A percentile compares a stretch with the other conserved stretches of the same genome.
These are phyloP conservation scores for Sicyos edulis DNA, from an alignment of 306 rosid genomes.

Conservation along the genomic window DNA sequence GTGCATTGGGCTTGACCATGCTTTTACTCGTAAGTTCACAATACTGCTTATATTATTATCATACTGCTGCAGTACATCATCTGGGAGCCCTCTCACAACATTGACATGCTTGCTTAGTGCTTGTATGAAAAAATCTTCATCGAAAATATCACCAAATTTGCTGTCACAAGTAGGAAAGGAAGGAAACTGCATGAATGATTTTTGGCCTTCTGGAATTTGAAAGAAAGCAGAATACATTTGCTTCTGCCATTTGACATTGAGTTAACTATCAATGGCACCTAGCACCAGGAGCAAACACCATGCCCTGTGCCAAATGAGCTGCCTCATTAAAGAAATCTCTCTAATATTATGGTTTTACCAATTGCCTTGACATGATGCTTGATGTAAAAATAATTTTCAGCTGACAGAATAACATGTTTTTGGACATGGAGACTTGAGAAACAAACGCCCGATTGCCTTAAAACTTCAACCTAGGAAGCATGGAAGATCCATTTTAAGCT, in stretches of 20 bases:
- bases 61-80: conserved; percentile 59
- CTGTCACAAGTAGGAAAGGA: conserved; percentile 42
- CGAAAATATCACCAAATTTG: conserved; percentile 76
- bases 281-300: conserved; percentile 13
- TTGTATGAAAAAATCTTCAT: conserved; percentile 76
- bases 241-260: conserved; percentile 10
- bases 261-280: not conserved
- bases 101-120: conserved; percentile 57
- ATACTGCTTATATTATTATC: conserved; percentile 85
- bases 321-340: conserved; percentile 9
- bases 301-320: not conserved
- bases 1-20: conserved; percentile 81
- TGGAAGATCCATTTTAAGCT: not conserved
- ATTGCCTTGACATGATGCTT: not conserved
- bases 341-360: not conserved
- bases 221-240: not conserved
- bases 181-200: conserved; percentile 11
- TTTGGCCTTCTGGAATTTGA: conserved; percentile 4
- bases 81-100: conserved; percentile 76
- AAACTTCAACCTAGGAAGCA: conserved; percentile 9
- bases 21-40: conserved; percentile 90
- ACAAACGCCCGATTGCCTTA: not conserved
- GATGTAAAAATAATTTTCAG: conserved; percentile 7
- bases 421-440: conserved; percentile 1
- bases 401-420: not conserved